phyloP scores from a whole-genome alignment of 1,284 basidiomycete species.

The Ceratobasidium sp. region DNA sequence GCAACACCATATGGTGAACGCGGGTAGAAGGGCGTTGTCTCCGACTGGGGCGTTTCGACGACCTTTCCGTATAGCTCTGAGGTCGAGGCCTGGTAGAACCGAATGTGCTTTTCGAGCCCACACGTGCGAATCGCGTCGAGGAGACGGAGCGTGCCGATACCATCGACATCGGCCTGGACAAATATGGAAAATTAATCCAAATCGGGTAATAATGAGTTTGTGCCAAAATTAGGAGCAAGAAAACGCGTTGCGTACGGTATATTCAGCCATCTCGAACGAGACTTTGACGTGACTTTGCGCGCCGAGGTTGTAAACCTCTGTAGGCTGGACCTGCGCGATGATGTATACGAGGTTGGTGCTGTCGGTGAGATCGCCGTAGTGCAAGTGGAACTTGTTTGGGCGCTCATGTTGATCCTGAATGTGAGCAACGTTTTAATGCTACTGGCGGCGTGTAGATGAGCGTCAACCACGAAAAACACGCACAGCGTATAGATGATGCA shows the following conservation, averaged over 20 bases:
- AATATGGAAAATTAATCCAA: conserved; percentile 27
- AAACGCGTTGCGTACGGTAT: conserved; percentile 63
- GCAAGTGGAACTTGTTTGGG: conserved; percentile 83
- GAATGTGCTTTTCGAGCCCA: conserved; percentile 84
- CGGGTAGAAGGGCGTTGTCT: conserved; percentile 94
- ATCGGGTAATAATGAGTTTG: neutral
- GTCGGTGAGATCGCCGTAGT: conserved; percentile 92
- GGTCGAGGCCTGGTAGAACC: conserved; percentile 94
- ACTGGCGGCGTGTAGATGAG: neutral
- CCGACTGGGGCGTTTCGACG: conserved; percentile 88
- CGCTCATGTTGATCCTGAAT: conserved; percentile 47
- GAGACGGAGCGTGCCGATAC: conserved; percentile 87
- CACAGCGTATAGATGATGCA: conserved; percentile 88
- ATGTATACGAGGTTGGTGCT: conserved; percentile 94
- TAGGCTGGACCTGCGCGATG: conserved; percentile 88
- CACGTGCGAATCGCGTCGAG: conserved; percentile 93
- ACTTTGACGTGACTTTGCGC: conserved; percentile 98
- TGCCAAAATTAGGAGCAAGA: neutral
- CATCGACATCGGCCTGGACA: conserved; percentile 82
- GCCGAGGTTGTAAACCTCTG: conserved; percentile 94
- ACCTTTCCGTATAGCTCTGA: conserved; percentile 95
- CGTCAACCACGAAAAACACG: conserved; percentile 49
- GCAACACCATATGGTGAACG: conserved; percentile 91
- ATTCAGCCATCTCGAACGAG: conserved; percentile 96
- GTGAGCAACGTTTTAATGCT: conserved; percentile 39